Base-by-base conservation (phyloP, 305 asterid species). In the Fraxinus floribunda region DNA sequence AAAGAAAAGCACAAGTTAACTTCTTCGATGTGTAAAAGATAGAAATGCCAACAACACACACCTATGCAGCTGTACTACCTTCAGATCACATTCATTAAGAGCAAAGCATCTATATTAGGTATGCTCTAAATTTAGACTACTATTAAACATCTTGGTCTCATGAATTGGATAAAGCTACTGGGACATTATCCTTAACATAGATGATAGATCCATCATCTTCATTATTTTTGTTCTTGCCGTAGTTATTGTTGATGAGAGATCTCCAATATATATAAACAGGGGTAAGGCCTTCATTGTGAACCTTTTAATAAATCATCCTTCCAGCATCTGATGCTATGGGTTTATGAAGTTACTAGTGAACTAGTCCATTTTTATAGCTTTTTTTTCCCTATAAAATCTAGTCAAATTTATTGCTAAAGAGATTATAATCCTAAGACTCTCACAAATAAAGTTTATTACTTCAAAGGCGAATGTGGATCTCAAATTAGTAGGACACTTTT, bases 271-370 rank as follows among this genome's bases (percentile, higher is more conserved):
- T 30, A 35, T 52, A 72, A 78, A 64, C 80, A 10, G 80, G 34
- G 32, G 77, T 74, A 29, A 72, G 64, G 76, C 83, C 35, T 24
- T 66, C 74, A 52, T 22, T 30, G 75, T 78, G 87, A 60, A 49
- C 71, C 57, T 79, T 35, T 70, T 71, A 77, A 81, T 46, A 77
- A 79, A 36, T 60, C 44, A 72, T 76, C 29, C 68, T 64, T 13
- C 70, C 76, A 74, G 68, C 74, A 73, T 11, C 15, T 38, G 57
- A 46, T 74, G 60, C 71, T 11, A 78, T 38, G 52, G 74, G 81
- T 39, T 60, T 38, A 57, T 55, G 78, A 44, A 57, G 41, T 44
- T 73, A 78, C 41, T 34, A 34, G 36, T 32, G 5, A 13, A 83
- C 76, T 24, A 62, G 34, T 74, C 34, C 66, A 41, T 32, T 7